A percentile compares a stretch with the other conserved stretches of the same genome.
These are phyloP conservation scores for Kitagawia praeruptora DNA, from an alignment of 129 eudicot genomes.

Conservation along the genomic window DNA sequence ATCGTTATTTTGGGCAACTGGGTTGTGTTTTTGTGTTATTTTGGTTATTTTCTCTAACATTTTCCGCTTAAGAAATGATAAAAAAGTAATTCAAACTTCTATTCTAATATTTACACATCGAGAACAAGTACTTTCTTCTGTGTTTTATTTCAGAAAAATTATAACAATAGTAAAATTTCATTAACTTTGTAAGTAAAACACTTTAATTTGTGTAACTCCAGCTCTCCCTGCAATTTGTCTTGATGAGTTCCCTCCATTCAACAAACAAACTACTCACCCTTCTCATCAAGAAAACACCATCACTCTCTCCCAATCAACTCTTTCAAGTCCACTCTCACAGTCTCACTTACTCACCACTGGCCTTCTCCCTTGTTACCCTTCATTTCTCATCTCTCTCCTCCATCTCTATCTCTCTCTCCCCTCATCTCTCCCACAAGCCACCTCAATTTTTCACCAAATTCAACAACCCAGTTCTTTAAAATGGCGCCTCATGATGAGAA, in stretches of 20 bases:
- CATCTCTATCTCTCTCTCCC: constrained; percentile 20
- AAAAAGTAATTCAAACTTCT: no score
- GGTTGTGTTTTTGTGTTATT: no score
- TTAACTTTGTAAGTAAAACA: no score
- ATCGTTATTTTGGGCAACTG: no score
- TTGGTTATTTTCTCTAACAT: no score
- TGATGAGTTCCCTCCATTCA: constrained; percentile 11
- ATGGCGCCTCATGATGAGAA: constrained; percentile 27
- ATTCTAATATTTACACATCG: no score
- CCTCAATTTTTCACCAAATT: constrained; percentile 15
- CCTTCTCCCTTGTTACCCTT: constrained; percentile 10
- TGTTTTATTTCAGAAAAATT: no score
- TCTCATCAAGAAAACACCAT: constrained; percentile 8
- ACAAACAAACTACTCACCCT: constrained; percentile 3
- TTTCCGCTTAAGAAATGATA: no score
- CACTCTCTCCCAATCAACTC: constrained; percentile 11
- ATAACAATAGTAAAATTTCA: no score
- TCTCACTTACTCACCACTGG: constrained; percentile 4
- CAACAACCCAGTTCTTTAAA: constrained; percentile 13
- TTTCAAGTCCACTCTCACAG: constrained; percentile 14
- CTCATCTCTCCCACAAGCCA: constrained; percentile 14
- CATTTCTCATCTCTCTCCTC: constrained; percentile 18
- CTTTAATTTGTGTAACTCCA: not conserved
- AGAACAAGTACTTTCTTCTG: no score
- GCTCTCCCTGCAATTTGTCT: not conserved